Conservation (phyloP, 2,329 filamentous ascomycete genomes). For the Colletotrichum truncatum region DNA sequence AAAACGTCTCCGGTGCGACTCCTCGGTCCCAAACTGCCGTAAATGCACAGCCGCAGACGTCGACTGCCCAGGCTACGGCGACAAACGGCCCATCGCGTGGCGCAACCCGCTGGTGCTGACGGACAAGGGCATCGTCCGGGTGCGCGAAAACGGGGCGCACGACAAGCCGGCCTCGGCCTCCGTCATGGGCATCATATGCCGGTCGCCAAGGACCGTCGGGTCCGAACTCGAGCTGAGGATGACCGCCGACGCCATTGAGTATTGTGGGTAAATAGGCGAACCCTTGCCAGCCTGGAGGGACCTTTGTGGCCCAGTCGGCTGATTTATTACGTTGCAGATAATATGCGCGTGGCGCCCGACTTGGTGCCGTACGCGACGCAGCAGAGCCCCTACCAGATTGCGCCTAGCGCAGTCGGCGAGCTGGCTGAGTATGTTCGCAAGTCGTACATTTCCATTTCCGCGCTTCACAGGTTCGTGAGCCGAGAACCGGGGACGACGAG, state of each 20-base stretch:
- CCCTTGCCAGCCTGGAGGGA: too few species aligned
- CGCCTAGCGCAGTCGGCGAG: neutral
- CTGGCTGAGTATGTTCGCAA: conserved; percentile 1
- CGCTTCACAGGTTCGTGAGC: neutral
- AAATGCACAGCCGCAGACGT: neutral
- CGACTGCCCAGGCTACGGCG: neutral
- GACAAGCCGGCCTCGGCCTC: neutral
- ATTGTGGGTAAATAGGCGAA: neutral
- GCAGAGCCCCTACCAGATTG: neutral
- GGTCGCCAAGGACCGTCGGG: neutral
- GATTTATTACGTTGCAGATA: neutral
- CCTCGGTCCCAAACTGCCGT: neutral
- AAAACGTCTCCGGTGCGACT: conserved; percentile 11
- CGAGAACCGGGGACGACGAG: neutral
- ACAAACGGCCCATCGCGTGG: neutral
- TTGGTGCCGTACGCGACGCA: neutral
- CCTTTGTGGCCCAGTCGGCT: neutral
- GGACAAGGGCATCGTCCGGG: neutral
- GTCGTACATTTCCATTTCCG: conserved; percentile 3
- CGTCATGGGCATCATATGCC: conserved; percentile 9
- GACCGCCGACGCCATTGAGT: neutral
- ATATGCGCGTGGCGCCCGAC: neutral
- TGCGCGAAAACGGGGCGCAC: neutral
- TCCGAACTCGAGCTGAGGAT: neutral
- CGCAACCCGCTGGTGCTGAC: neutral